phyloP scores from a whole-genome alignment of 768 basidiomycete genomes.

The Rhodocollybia butyracea region DNA sequence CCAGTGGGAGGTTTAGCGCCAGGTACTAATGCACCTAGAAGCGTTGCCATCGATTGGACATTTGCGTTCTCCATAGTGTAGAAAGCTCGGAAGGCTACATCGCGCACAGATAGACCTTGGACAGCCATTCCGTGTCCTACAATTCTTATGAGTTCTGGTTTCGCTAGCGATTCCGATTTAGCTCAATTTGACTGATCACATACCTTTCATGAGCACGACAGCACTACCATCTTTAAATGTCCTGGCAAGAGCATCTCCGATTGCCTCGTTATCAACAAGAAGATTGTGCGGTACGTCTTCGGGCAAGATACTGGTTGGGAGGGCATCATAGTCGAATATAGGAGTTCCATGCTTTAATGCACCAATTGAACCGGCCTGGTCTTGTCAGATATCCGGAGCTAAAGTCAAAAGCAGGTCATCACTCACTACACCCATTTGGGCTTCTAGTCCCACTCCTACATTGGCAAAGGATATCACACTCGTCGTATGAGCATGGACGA shows the following conservation, averaged over 20 bases:
- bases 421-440: slow-evolving; percentile 16
- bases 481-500: slow-evolving; percentile 15
- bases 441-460: slow-evolving; percentile 9
- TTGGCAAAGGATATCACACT: slow-evolving; percentile 19
- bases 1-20: slow-evolving; percentile 1
- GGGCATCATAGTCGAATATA: slow-evolving; percentile 14
- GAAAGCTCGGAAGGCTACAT: slow-evolving; percentile 17
- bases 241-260: slow-evolving; percentile 16
- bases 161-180: no score
- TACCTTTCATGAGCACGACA: slow-evolving; percentile 18
- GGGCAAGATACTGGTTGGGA: slow-evolving; percentile 12
- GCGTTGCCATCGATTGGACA: slow-evolving; percentile 14
- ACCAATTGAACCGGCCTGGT: slow-evolving; percentile 9
- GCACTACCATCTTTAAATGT: slow-evolving; percentile 13
- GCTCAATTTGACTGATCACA: no score
- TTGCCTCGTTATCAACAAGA: slow-evolving; percentile 13
- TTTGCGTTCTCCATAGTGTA: slow-evolving; percentile 17
- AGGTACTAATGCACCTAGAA: slow-evolving; percentile 13
- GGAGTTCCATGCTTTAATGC: slow-evolving; percentile 9
- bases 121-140: slow-evolving; percentile 21
- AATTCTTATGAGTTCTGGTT: no score
- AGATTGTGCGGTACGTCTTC: slow-evolving; percentile 13
- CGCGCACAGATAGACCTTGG: slow-evolving; percentile 13
- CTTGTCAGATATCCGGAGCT: background rate
- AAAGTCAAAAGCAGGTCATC: background rate